Evolutionary conservation across 257 asterid species (phyloP).

Genomic region (Solanum phureja): DNA sequence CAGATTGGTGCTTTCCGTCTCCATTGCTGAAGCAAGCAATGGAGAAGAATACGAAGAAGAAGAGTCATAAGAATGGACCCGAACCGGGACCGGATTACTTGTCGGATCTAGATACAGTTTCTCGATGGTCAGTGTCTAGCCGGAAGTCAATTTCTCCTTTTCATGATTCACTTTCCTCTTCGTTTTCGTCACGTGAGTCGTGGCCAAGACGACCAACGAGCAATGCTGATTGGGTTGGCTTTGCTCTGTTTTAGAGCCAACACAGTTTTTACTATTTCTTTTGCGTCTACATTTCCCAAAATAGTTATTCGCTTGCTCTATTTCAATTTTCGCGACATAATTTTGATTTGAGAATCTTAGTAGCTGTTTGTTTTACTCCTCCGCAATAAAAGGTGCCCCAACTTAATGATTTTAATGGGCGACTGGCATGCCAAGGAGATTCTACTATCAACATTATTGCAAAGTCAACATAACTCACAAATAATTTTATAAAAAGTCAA

Average conservation of each 20-base stretch:
- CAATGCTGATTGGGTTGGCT: conserved; percentile 7
- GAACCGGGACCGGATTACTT: background rate
- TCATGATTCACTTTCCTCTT: conserved; percentile 16
- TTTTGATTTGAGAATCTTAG: no score
- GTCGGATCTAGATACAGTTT: background rate
- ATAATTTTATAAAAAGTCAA: background rate
- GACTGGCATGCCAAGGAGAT: background rate
- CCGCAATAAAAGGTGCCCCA: background rate
- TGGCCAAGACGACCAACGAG: conserved; percentile 30
- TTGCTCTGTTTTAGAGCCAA: no score
- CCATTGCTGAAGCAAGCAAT: background rate
- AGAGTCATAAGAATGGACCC: background rate
- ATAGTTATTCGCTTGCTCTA: no score
- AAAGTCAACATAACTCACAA: background rate
- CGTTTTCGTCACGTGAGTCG: conserved; percentile 9
- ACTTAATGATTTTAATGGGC: background rate
- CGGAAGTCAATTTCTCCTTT: conserved; percentile 33
- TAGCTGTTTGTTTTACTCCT: no score
- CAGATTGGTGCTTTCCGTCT: background rate
- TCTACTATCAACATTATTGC: background rate
- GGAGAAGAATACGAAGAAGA: background rate
- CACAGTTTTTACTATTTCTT: background rate
- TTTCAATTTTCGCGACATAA: no score
- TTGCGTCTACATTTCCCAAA: no score
- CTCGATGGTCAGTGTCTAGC: conserved; percentile 36